Evolutionary conservation across 371 early-diverging fungal genomes (phyloP), one percentile per base, ranked within the genome.

Genomic region (Cokeromyces recurvatus): DNA sequence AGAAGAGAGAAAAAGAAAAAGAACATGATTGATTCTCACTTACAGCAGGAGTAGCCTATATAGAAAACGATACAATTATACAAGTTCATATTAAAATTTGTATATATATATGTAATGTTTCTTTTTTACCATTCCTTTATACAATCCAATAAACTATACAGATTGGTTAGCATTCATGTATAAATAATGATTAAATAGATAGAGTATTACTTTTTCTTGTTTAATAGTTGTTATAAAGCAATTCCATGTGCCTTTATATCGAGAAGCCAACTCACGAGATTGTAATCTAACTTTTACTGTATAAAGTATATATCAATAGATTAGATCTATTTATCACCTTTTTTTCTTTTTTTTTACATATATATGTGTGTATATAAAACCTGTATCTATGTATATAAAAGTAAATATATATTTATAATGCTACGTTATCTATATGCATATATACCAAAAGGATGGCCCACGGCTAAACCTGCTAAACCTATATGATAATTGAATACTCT

Each of bases 381-480:
- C 67, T 48, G 71, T 71, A 48, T 64, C 66, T 68, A 44, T n/a
- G n/a, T n/a, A n/a, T n/a, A n/a, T n/a, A n/a, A n/a, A n/a, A n/a
- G n/a, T n/a, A n/a, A n/a, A n/a, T n/a, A n/a, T n/a, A n/a, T n/a
- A n/a, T n/a, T n/a, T n/a, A n/a, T n/a, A n/a, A n/a, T n/a, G n/a
- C n/a, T n/a, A n/a, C n/a, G n/a, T n/a, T n/a, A n/a, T n/a, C n/a
- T 3, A 20, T 45, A 14, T 32, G 16, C 21, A 48, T 27, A 32
- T 62, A 39, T 74, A 81, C 79, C 83, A 69, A 81, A 82, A 42
- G 83, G 84, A 57, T 83, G 84, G 20, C 84, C 84, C 12, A 79
- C 80, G 39, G 75, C 71, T 27, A 83, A 53, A 23, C 84, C 84
- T 20, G 84, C 77, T 32, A 81, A 61, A 43, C 83, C 82, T 82